These are phyloP conservation scores for Sphaerosporella brunnea DNA, from an alignment of 495 filamentous ascomycete genomes.

Conservation along the genomic window DNA sequence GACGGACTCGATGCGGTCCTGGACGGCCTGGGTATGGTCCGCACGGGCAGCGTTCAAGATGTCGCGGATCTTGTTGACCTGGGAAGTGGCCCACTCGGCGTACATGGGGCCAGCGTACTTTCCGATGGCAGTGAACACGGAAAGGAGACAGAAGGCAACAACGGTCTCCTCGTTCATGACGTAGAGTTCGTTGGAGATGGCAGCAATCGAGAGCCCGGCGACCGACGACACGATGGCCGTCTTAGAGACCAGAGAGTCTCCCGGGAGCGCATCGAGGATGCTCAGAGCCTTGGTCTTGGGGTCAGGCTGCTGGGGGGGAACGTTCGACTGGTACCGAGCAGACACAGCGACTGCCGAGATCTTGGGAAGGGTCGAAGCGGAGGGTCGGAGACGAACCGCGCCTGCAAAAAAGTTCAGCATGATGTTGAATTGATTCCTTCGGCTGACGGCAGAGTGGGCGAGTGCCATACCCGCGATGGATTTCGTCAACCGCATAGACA, in stretches of 20 bases:
- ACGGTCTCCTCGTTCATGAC: constrained; percentile 97
- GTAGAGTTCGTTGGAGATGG: constrained; percentile 98
- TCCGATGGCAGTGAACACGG: constrained; percentile 70
- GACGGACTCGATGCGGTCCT: constrained; percentile 80
- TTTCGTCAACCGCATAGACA: constrained; percentile 27
- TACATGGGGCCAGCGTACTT: constrained; percentile 88
- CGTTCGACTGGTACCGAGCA: constrained; percentile 52
- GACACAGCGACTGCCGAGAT: constrained; percentile 40
- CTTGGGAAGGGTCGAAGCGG: constrained; percentile 33
- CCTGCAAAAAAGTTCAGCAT: constrained; percentile 34
- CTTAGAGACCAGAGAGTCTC: constrained; percentile 76
- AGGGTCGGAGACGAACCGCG: constrained; percentile 69
- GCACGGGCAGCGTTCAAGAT: constrained; percentile 84
- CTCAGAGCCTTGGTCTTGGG: constrained; percentile 91
- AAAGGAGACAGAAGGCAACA: constrained; percentile 71
- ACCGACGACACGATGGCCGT: constrained; percentile 86
- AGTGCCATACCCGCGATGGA: constrained; percentile 18
- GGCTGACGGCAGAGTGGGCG: no score
- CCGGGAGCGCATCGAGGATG: constrained; percentile 74
- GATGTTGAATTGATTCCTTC: neutral
- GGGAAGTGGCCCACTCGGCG: constrained; percentile 72
- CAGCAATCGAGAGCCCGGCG: constrained; percentile 77
- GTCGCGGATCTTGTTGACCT: constrained; percentile 71
- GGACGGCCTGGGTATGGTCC: constrained; percentile 89
- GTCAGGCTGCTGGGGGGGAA: constrained; percentile 47